Evolutionary conservation across 192 early-diverging fungal species (phyloP), one percentile per base, ranked within the genome.

Genomic region (Mycoemilia scoparia): DNA sequence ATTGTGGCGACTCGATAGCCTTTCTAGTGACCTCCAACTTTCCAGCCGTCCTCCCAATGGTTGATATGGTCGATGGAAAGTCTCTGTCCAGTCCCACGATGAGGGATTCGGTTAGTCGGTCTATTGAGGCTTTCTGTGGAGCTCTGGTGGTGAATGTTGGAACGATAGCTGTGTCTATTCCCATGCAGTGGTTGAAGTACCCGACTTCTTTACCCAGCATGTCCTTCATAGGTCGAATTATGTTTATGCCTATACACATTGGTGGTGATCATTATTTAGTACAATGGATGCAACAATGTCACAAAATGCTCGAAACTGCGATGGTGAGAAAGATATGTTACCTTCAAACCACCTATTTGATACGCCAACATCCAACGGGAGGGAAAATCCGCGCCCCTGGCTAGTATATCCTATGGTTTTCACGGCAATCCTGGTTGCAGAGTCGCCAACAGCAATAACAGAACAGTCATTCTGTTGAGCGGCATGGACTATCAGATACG

Each of bases 41-140:
- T 19, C 66, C 61, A 20, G 74, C 78, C 0, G 88, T 93, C 23
- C 83, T 64, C 19, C 72, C 67, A 7, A 93, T 73, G 1, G 86
- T 93, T 18, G 71, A 71, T 3, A 79, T 80, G 1, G 84, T 89
- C 5, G 85, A 82, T 2, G 80, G 72, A 46, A 85, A 93, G 32
- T 78, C 80, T 5, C 60, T 60, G 31, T 87, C 79, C 10, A 93
- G 62, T 2, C 70, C 73, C 0, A 71, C 61, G 26, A 93, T 74
- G 43, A 93, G 89, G 1, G 60, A 24, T 34, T 63, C 60, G 2
- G 60, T 30, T 6, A 63, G 36, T 14, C 54, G 54, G 40, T 36
- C 54, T 20, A 63, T 63, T 1, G 60, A 63, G 3, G 49, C 54
- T 8, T 68, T 67, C 2, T 46, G 26, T 0, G 68, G 62, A 29